Evolutionary conservation across 441 rosid species (phyloP).

Genomic region (Eruca vesicaria): DNA sequence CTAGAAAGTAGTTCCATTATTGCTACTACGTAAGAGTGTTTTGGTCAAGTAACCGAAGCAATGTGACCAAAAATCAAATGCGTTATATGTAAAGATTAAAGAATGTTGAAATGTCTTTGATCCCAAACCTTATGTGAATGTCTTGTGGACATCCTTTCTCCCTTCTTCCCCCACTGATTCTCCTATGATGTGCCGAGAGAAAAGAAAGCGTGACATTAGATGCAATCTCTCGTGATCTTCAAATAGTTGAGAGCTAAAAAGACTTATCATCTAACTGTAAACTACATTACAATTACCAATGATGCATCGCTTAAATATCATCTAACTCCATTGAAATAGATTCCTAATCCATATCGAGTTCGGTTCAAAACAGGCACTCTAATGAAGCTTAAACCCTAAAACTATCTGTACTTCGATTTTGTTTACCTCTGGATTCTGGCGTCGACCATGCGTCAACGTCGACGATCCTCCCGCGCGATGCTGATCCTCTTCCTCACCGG

Average conservation of each 20-base stretch:
- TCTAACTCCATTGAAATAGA: neutral
- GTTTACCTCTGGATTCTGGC: slow-evolving; percentile 28
- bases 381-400: neutral
- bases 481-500: slow-evolving; percentile 31
- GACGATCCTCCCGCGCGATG: slow-evolving; percentile 25
- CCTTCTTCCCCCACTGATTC: slow-evolving; percentile 34
- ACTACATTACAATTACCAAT: no score
- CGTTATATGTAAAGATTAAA: neutral
- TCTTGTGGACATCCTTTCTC: slow-evolving; percentile 49
- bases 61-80: neutral
- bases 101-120: neutral
- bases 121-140: slow-evolving; percentile 50
- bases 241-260: neutral
- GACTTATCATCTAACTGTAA: no score
- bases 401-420: neutral
- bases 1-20: neutral
- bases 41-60: neutral
- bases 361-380: neutral
- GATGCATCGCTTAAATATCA: no score
- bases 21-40: neutral
- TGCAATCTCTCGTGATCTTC: neutral
- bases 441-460: slow-evolving; percentile 1
- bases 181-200: neutral
- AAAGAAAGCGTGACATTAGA: neutral
- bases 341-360: neutral